Evolutionary conservation across 129 eudicot species (phyloP).

Genomic region (Lactuca saligna): DNA sequence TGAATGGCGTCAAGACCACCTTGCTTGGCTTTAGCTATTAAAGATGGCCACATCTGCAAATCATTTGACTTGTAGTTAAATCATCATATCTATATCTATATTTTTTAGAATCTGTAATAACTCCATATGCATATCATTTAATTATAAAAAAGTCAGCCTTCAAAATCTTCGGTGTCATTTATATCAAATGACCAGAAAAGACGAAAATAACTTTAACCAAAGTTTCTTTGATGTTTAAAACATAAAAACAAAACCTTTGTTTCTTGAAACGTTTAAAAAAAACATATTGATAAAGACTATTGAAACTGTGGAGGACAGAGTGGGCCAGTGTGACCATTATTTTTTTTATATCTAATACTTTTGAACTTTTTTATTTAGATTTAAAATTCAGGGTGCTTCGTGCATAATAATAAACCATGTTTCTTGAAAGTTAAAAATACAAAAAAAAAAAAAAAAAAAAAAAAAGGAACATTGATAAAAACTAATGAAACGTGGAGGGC

Average conservation of each 20-base stretch:
- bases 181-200: neutral
- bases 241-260: neutral
- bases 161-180: neutral
- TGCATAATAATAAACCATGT: slow-evolving; percentile 68
- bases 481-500: neutral
- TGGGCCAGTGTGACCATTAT: neutral
- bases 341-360: no score
- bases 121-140: neutral
- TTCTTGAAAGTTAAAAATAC: no score
- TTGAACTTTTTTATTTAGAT: no score
- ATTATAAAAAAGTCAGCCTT: neutral
- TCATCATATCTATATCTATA: no score
- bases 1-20: slow-evolving; percentile 86
- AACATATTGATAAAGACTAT: neutral
- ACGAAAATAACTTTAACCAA: neutral
- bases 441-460: no score
- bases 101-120: no score
- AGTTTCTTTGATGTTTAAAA: neutral
- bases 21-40: slow-evolving; percentile 76
- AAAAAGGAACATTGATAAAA: neutral
- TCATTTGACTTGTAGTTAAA: neutral
- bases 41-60: slow-evolving; percentile 89
- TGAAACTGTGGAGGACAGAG: neutral
- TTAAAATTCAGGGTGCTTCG: slow-evolving; percentile 63
- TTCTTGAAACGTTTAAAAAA: neutral